These are phyloP conservation scores for Trichophyton rubrum DNA, from an alignment of 2,329 filamentous ascomycete genomes.

Conservation along the genomic window DNA sequence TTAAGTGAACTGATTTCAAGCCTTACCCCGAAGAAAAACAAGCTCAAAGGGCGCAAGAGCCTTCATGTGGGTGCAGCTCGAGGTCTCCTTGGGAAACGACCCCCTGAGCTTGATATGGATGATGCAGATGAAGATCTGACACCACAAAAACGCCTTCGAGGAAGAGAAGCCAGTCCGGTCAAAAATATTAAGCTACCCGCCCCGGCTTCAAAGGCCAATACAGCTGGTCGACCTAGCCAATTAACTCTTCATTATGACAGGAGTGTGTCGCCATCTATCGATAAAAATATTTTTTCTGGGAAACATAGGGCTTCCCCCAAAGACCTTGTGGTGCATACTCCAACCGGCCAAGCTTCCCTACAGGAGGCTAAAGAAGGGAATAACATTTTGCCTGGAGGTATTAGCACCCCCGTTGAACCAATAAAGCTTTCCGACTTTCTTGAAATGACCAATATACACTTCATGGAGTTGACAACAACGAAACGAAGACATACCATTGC, in stretches of 20 bases:
- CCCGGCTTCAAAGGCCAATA: conserved; percentile 55
- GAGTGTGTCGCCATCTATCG: conserved; percentile 20
- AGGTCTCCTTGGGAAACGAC: conserved; percentile 62
- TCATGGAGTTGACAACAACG: conserved; percentile 96
- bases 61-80: conserved; percentile 61
- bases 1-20: conserved; percentile 67
- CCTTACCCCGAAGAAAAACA: conserved; percentile 62
- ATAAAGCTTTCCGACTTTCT: conserved; percentile 88
- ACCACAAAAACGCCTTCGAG: conserved; percentile 59
- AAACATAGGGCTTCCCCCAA: conserved; percentile 42
- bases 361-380: background rate
- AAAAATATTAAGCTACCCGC: conserved; percentile 60
- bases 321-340: conserved; percentile 39
- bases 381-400: background rate
- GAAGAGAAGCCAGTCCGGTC: conserved; percentile 61
- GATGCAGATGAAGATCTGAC: conserved; percentile 45
- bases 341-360: conserved; percentile 27
- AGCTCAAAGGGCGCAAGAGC: conserved; percentile 57
- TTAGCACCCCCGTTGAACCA: conserved; percentile 29
- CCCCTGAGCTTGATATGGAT: conserved; percentile 54
- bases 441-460: conserved; percentile 89
- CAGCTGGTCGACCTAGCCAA: conserved; percentile 44
- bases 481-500: conserved; percentile 78
- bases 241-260: conserved; percentile 36
- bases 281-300: background rate